Conservation (phyloP, 306 rosid genomes). For the Delonix regia region DNA sequence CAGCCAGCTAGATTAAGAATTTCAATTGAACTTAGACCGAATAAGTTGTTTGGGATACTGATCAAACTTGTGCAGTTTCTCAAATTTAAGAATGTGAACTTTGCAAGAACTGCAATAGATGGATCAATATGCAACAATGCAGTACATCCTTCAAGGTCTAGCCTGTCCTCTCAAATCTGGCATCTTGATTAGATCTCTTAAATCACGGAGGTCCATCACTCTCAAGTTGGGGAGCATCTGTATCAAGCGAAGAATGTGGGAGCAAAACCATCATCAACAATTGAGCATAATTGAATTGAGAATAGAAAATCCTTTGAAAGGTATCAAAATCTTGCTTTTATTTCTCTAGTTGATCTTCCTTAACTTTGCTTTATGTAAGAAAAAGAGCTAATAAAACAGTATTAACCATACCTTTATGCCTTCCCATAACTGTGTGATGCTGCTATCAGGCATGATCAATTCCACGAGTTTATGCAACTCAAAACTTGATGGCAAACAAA, state of each 20-base stretch:
- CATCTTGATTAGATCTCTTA: background rate
- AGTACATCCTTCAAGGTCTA: constrained; percentile 22
- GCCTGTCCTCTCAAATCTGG: background rate
- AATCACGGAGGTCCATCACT: background rate
- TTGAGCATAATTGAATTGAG: too few relatives aligned
- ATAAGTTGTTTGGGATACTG: background rate
- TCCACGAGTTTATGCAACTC: background rate
- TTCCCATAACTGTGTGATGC: constrained; percentile 14
- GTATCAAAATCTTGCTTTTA: too few relatives aligned
- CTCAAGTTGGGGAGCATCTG: constrained; percentile 3
- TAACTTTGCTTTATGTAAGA: background rate
- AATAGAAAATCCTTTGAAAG: too few relatives aligned
- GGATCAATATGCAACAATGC: background rate
- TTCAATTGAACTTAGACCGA: background rate
- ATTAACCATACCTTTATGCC: too few relatives aligned
- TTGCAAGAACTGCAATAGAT: constrained; percentile 12
- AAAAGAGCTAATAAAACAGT: background rate
- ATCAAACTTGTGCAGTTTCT: background rate
- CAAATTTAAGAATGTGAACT: background rate
- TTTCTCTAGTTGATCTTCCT: too few relatives aligned
- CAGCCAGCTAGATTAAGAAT: background rate
- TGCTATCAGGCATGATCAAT: background rate
- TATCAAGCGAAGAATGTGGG: background rate
- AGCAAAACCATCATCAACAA: too few relatives aligned
- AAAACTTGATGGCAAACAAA: background rate